Conservation (phyloP, 1,284 basidiomycete species). For the Trichosporon sp. region DNA sequence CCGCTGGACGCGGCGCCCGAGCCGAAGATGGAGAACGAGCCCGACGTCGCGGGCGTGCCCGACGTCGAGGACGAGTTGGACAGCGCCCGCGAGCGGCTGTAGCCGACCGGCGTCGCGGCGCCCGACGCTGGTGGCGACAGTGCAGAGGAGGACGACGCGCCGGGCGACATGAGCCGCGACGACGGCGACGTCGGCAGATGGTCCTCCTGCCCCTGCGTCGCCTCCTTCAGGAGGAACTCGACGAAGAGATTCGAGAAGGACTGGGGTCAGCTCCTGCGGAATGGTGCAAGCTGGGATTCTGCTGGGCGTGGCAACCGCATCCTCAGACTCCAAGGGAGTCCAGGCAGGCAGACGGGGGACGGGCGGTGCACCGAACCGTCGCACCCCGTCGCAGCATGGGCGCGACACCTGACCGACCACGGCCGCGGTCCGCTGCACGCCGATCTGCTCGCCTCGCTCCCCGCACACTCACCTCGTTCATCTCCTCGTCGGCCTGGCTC, state of each 20-base stretch:
- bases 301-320: background rate
- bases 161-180: background rate
- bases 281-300: too few relatives aligned
- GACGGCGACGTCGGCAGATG: background rate
- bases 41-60: background rate
- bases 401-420: too few relatives aligned
- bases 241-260: conserved; percentile 93
- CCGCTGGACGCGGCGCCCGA: background rate
- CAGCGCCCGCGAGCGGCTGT: background rate
- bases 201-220: conserved; percentile 52
- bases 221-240: conserved; percentile 88
- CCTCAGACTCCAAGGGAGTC: too few relatives aligned
- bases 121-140: conserved; percentile 12
- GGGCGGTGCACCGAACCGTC: too few relatives aligned
- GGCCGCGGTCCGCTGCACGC: background rate
- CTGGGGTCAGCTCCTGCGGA: conserved; percentile 50
- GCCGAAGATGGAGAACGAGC: background rate
- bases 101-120: conserved; percentile 11
- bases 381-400: too few relatives aligned
- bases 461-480: conserved; percentile 46
- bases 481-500: conserved; percentile 45
- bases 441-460: background rate
- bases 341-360: too few relatives aligned
- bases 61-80: background rate
- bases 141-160: background rate